Evolutionary conservation across 2,329 filamentous ascomycete species (phyloP).

Genomic region (Graphium sp.): DNA sequence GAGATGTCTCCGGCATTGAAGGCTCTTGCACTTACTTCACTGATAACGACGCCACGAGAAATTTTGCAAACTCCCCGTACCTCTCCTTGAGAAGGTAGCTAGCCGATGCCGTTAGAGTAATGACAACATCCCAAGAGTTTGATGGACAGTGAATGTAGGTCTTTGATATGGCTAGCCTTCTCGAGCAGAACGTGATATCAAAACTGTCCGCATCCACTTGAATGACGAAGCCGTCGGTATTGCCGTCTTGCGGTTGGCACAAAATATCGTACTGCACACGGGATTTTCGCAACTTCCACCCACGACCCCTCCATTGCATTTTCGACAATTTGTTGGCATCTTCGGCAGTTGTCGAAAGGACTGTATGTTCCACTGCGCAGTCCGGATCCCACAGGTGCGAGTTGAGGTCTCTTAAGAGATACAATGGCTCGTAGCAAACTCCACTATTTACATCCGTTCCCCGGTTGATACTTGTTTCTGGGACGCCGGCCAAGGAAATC

Average conservation of each 20-base stretch:
- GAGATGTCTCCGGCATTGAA: slow-evolving; percentile 5
- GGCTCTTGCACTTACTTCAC: slow-evolving; percentile 7
- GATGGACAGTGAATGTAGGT: slow-evolving; percentile 13
- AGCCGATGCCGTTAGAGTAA: slow-evolving; percentile 1
- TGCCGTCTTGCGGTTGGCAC: slow-evolving; percentile 6
- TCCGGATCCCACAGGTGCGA: too few relatives aligned
- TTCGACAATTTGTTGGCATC: slow-evolving; percentile 10
- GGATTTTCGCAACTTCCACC: not conserved
- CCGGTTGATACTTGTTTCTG: too few relatives aligned
- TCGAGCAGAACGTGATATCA: slow-evolving; percentile 9
- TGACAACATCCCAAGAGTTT: slow-evolving; percentile 15
- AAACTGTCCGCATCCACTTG: slow-evolving; percentile 12
- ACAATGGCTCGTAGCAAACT: too few relatives aligned
- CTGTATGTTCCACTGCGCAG: too few relatives aligned
- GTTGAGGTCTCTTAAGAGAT: too few relatives aligned
- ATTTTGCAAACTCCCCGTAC: slow-evolving; percentile 2
- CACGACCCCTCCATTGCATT: slow-evolving; percentile 4
- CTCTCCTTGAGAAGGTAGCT: slow-evolving; percentile 1
- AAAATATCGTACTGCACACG: slow-evolving; percentile 7
- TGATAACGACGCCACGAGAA: not conserved
- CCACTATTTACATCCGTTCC: too few relatives aligned
- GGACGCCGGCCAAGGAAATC: too few relatives aligned
- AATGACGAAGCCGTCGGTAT: slow-evolving; percentile 7
- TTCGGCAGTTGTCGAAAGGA: slow-evolving; percentile 8
- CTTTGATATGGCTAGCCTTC: slow-evolving; percentile 7